Percentiles rank a stretch among this genome's conserved stretches.
Evolutionary conservation across 2,329 filamentous ascomycete genomes (phyloP).

Genomic region (Pochonia chlamydosporia): DNA sequence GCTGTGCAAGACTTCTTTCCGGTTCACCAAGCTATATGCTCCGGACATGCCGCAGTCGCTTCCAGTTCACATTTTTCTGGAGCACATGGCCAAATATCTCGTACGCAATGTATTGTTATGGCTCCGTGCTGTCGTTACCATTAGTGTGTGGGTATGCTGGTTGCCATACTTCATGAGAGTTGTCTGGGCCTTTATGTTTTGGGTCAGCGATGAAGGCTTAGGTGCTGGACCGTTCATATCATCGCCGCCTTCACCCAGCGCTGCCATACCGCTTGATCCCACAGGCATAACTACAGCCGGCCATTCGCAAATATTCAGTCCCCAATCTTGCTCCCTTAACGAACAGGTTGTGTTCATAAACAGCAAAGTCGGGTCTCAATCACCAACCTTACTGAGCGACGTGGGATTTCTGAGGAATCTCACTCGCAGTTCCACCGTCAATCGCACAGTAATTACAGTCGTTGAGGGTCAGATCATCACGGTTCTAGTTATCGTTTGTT

Average conservation of each 20-base stretch:
- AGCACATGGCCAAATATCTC: constrained; percentile 69
- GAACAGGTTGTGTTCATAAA: constrained; percentile 13
- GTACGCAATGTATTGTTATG: constrained; percentile 68
- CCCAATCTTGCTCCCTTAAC: no score
- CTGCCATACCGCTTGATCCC: background rate
- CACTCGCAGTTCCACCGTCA: constrained; percentile 66
- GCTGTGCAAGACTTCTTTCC: constrained; percentile 96
- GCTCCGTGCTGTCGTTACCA: constrained; percentile 72
- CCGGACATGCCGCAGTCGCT: constrained; percentile 85
- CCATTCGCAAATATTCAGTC: no score
- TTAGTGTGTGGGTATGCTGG: constrained; percentile 81
- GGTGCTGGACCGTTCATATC: constrained; percentile 23
- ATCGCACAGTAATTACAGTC: constrained; percentile 73
- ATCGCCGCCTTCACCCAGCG: constrained; percentile 1
- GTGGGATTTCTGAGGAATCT: constrained; percentile 52
- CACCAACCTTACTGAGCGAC: constrained; percentile 47
- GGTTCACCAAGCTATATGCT: constrained; percentile 96
- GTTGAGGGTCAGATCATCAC: constrained; percentile 94
- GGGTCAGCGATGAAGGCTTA: constrained; percentile 76
- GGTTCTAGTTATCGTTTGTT: constrained; percentile 81
- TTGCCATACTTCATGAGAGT: constrained; percentile 87
- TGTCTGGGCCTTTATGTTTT: constrained; percentile 91
- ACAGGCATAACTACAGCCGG: background rate
- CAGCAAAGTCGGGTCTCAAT: constrained; percentile 7
- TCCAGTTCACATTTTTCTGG: constrained; percentile 73